Conservation (phyloP, 2,329 filamentous ascomycete genomes). For the Diaporthe sp. region DNA sequence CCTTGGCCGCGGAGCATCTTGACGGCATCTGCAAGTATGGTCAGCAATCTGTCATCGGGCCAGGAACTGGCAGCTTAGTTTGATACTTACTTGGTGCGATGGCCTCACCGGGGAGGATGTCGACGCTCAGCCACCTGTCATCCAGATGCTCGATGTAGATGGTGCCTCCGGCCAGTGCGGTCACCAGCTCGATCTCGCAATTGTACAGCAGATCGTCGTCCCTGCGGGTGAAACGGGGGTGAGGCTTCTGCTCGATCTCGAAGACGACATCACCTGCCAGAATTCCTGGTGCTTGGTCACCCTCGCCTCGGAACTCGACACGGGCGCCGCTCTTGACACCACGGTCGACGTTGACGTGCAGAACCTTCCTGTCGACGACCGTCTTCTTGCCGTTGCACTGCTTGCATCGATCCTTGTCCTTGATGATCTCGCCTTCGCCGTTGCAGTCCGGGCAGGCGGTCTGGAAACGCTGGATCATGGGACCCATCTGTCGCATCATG, state of each 20-base stretch:
- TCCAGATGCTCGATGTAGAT: slow-evolving; percentile 97
- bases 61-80: neutral
- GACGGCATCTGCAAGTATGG: slow-evolving; percentile 72
- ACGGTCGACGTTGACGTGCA: slow-evolving; percentile 96
- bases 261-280: slow-evolving; percentile 97
- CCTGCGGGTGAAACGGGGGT: slow-evolving; percentile 92
- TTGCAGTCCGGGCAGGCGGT: slow-evolving; percentile 98
- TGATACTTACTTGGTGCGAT: slow-evolving; percentile 83
- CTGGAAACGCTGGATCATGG: slow-evolving; percentile 99
- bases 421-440: slow-evolving; percentile 95
- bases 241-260: slow-evolving; percentile 99
- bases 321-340: slow-evolving; percentile 95
- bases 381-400: slow-evolving; percentile 98
- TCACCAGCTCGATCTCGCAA: slow-evolving; percentile 94
- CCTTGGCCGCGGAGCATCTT: slow-evolving; percentile 97
- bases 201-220: slow-evolving; percentile 97
- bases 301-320: slow-evolving; percentile 96
- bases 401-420: slow-evolving; percentile 98
- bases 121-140: slow-evolving; percentile 94
- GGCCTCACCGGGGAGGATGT: slow-evolving; percentile 93
- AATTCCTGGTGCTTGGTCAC: slow-evolving; percentile 93
- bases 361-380: slow-evolving; percentile 94
- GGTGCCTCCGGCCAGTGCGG: slow-evolving; percentile 89
- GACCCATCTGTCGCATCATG: slow-evolving; percentile 99
- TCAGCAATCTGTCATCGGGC: slow-evolving; percentile 36